A percentile compares a stretch with the other conserved stretches of the same genome.
Conservation (phyloP, 2,329 filamentous ascomycete genomes). For the Aspergillus ochraceus region DNA sequence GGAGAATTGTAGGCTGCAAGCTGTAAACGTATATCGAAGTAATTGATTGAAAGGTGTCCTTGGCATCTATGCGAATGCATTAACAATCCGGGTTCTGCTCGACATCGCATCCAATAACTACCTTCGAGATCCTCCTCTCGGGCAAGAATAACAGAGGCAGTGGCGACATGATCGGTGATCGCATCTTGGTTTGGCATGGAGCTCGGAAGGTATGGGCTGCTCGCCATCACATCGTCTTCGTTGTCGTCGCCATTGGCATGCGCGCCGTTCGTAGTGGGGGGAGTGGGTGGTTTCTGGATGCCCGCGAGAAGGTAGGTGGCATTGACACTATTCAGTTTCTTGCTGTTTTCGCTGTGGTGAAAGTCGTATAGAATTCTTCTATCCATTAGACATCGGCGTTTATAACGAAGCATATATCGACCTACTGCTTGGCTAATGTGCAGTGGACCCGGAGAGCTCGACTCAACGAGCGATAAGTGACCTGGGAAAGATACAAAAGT, state of each 20-base stretch:
- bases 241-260: conserved; percentile 61
- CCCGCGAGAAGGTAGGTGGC: conserved; percentile 91
- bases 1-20: conserved; percentile 68
- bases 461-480: conserved; percentile 84
- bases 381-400: conserved; percentile 18
- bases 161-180: conserved; percentile 53
- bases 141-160: conserved; percentile 65
- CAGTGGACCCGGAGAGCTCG: conserved; percentile 80
- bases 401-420: conserved; percentile 9
- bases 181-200: conserved; percentile 59
- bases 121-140: conserved; percentile 72
- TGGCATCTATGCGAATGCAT: conserved; percentile 54
- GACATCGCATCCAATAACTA: conserved; percentile 32
- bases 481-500: conserved; percentile 49
- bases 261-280: conserved; percentile 37
- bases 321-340: conserved; percentile 72
- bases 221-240: conserved; percentile 58
- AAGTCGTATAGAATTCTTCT: conserved; percentile 84
- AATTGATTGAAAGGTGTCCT: conserved; percentile 70
- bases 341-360: conserved; percentile 72
- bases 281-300: conserved; percentile 50
- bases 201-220: conserved; percentile 66
- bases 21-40: conserved; percentile 86
- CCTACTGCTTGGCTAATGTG: conserved; percentile 85
- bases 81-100: not conserved